Evolutionary conservation across 2,329 filamentous ascomycete genomes (phyloP), one percentile per base, ranked within the genome.

Genomic region (Gliomastix tumulicola): DNA sequence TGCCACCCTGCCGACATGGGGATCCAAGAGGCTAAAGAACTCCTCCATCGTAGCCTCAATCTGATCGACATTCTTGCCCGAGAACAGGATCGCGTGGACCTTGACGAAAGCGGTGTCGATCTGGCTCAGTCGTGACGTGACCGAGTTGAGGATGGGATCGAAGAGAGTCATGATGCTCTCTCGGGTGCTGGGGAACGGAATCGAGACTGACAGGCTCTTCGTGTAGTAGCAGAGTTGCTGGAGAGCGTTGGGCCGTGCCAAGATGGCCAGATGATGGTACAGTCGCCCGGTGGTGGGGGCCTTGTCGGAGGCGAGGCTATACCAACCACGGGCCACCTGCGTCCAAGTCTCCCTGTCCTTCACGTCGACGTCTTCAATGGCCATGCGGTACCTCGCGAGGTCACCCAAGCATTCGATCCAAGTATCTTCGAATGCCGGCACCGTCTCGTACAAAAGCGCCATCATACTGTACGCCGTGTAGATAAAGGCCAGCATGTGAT

Each of bases 341-440:
- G 84, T 85, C 90, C 90, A 97, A 0, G 79, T 75, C 34, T 94
- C 86, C 1, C 84, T 68, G 38, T 90, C 84, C 3, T 74, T 62
- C 16, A 84, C 69, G 42, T 92, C 82, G 19, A 84, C 77, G 28
- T 94, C 84, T 54, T 96, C 89, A 31, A 96, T 88, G 0, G 88
- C 88, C 88, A 96, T 96, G 1, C 72, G 56, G 31, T 94, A 96
- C 16, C 89, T 69, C 0, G 82, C 84, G 0, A 96, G 60, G 51
- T 97, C 89, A 0, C 90, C 90, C 0, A 97, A 63, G 36, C 89
- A 96, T 46, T 96, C 90, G 8, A 94, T 86, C 90, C 90, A 97
- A 0, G 86, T 95, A 39, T 92, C 84, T 36, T 84, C 76, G 45
- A 94, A 96, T 0, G 75, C 70, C 0, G 84, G 80, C 0, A 95